A percentile compares a stretch with the other conserved stretches of the same genome.
Evolutionary conservation across 192 early-diverging fungal genomes (phyloP).

Genomic region (Dimargaris verticillata): DNA sequence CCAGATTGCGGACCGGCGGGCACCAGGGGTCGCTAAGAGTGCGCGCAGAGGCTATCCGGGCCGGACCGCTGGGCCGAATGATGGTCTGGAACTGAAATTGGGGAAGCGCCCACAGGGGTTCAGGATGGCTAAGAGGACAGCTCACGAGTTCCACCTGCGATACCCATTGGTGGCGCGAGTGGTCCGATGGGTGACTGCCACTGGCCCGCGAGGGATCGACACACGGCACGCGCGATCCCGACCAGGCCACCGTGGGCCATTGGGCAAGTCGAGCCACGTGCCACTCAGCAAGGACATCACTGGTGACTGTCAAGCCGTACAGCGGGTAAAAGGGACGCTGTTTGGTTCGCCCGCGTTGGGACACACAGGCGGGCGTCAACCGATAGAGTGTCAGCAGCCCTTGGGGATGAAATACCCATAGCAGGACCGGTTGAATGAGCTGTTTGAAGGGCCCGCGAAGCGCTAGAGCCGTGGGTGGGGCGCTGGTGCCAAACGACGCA

Average conservation of each 20-base stretch:
- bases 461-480: not conserved
- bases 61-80: not conserved
- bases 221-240: not conserved
- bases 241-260: not conserved
- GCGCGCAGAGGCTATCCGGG: not conserved
- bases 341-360: not conserved
- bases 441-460: not conserved
- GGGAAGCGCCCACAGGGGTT: not conserved
- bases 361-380: not conserved
- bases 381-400: not conserved
- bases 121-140: slow-evolving; percentile 3
- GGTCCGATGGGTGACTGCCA: not conserved
- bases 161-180: not conserved
- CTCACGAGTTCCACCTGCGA: not conserved
- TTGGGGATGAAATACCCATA: slow-evolving; percentile 7
- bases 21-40: not conserved
- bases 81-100: slow-evolving; percentile 6
- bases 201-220: not conserved
- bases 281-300: slow-evolving; percentile 10
- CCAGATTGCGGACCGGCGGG: not conserved
- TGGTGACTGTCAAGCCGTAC: not conserved
- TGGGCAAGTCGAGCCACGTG: not conserved
- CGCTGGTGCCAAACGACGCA: not conserved
- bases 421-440: not conserved
- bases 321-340: not conserved